Base-by-base conservation (phyloP, 108 stramenopile genomes). In the Cyclotella baltica region DNA sequence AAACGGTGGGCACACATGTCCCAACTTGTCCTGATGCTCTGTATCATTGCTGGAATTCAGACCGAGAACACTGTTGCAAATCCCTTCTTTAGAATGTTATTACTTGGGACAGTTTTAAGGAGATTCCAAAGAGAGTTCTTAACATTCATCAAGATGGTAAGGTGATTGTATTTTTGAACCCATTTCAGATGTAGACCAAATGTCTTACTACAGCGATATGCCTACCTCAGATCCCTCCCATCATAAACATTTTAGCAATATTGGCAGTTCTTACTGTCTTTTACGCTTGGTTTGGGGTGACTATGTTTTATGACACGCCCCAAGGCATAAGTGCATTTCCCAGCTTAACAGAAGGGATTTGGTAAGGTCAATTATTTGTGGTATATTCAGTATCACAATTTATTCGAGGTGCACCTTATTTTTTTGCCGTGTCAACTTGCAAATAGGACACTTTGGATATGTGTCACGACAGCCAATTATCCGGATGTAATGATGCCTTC, bases 401-500 rank as follows among this genome's bases (percentile, higher is more conserved):
- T n/a, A n/a, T n/a, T n/a, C n/a, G n/a, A n/a, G n/a, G n/a, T n/a
- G n/a, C n/a, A n/a, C n/a, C n/a, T n/a, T n/a, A n/a, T n/a, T n/a
- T n/a, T n/a, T n/a, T n/a, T n/a, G n/a, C n/a, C 43, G 50, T 37
- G 67, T 75, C 30, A 25, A 13, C 31, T 19, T 51, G 13, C 16
- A 43, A 11, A 15, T 34, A 76, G 83, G 86, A 87, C 88, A 0
- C 52, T 93, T 3, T 93, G 89, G 88, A 91, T 90, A 53, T 85
- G 84, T 36, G 77, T 92, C 1, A 95, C 94, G 0, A 95, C 94
- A 15, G 94, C 89, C 13, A 95, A 91, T 65, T 95, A 92, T 62
- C 94, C 94, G 0, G 93, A 92, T 65, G 86, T 93, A 13, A 90
- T 90, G 88, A 95, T 92, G 91, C 83, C 88, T 22, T 77, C 85